Percentiles rank a stretch among this genome's conserved stretches.
These are phyloP conservation scores for Phytophthora pseudosyringae DNA, from an alignment of 352 stramenopile genomes.

Conservation along the genomic window DNA sequence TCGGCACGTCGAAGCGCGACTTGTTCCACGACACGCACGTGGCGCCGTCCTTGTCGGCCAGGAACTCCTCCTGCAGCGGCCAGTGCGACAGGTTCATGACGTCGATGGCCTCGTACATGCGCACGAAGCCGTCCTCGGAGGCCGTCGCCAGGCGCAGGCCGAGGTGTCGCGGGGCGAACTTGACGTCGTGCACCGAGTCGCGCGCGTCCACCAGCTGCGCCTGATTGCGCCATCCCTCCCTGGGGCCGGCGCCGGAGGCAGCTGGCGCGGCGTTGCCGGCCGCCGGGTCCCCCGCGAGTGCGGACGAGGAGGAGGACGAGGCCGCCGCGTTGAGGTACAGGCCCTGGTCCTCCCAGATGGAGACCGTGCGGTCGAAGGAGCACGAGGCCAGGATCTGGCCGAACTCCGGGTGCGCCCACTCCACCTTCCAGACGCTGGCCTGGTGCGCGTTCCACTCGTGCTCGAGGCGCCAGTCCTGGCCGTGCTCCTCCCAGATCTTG, in stretches of 20 bases:
- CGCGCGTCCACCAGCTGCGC: slow-evolving; percentile 91
- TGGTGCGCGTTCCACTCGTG: slow-evolving; percentile 92
- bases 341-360: slow-evolving; percentile 95
- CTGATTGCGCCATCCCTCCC: slow-evolving; percentile 84
- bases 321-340: slow-evolving; percentile 48
- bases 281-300: neutral
- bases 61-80: slow-evolving; percentile 90
- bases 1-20: slow-evolving; percentile 94
- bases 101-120: slow-evolving; percentile 96
- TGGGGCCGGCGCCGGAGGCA: slow-evolving; percentile 20
- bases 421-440: slow-evolving; percentile 93
- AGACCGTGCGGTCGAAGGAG: slow-evolving; percentile 93
- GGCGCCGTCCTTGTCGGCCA: slow-evolving; percentile 85
- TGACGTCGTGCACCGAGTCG: slow-evolving; percentile 95
- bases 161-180: slow-evolving; percentile 95
- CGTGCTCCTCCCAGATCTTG: slow-evolving; percentile 90
- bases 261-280: slow-evolving; percentile 5
- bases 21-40: slow-evolving; percentile 96
- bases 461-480: slow-evolving; percentile 85
- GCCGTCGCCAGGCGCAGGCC: slow-evolving; percentile 94
- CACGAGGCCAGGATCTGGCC: slow-evolving; percentile 95
- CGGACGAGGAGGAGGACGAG: slow-evolving; percentile 8
- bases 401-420: slow-evolving; percentile 96
- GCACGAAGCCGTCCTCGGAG: slow-evolving; percentile 94
- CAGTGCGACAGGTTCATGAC: slow-evolving; percentile 97